Conservation (phyloP, 2,329 filamentous ascomycete genomes). For the Gremmenia infestans region DNA sequence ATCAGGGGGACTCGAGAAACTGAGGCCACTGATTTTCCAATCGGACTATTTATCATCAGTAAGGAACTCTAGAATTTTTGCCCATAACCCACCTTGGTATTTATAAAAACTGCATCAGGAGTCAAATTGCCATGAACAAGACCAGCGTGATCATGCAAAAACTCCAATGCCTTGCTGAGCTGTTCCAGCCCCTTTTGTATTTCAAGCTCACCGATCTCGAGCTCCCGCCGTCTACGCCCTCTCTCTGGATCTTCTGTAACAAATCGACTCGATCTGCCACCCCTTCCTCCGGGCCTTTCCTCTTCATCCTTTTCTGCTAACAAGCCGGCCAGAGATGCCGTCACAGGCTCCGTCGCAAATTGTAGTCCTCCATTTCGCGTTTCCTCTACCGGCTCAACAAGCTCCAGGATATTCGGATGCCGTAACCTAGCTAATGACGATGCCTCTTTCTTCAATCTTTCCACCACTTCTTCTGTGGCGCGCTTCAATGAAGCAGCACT, state of each 20-base stretch:
- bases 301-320: constrained; percentile 86
- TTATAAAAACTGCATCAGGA: constrained; percentile 88
- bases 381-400: constrained; percentile 93
- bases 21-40: constrained; percentile 96
- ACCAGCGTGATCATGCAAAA: constrained; percentile 89
- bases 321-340: constrained; percentile 77
- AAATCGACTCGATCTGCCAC: constrained; percentile 70
- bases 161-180: constrained; percentile 89
- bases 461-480: constrained; percentile 82
- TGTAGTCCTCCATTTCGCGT: constrained; percentile 86
- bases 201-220: constrained; percentile 94
- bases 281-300: constrained; percentile 63
- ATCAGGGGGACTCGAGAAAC: constrained; percentile 79
- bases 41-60: constrained; percentile 61
- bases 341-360: constrained; percentile 91
- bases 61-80: constrained; percentile 4
- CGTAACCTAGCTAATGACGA: constrained; percentile 81
- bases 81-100: constrained; percentile 65
- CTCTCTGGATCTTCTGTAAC: constrained; percentile 77
- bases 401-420: constrained; percentile 86
- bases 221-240: constrained; percentile 65
- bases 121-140: constrained; percentile 93
- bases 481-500: constrained; percentile 69
- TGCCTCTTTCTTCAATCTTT: constrained; percentile 86
- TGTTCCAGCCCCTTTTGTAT: constrained; percentile 95